A percentile compares a stretch with the other conserved stretches of the same genome.
Conservation (phyloP, 2,329 filamentous ascomycete genomes). For the Nothophoma quercina region DNA sequence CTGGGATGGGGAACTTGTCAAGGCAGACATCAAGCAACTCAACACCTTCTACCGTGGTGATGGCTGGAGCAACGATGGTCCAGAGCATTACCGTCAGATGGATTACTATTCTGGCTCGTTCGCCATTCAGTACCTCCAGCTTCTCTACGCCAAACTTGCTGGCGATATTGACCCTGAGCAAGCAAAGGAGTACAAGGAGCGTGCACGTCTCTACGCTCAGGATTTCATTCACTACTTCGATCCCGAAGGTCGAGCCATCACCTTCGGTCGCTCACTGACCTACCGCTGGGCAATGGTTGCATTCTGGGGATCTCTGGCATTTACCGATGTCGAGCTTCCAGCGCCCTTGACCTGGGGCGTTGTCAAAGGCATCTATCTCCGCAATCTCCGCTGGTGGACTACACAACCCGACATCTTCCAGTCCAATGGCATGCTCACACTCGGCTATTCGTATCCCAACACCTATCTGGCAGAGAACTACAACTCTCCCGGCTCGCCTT, state of each 20-base stretch:
- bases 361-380: slow-evolving; percentile 76
- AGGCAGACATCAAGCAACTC: slow-evolving; percentile 78
- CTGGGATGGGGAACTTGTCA: slow-evolving; percentile 73
- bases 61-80: slow-evolving; percentile 84
- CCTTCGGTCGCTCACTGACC: slow-evolving; percentile 78
- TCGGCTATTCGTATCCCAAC: slow-evolving; percentile 81
- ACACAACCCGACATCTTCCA: slow-evolving; percentile 78
- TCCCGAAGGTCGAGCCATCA: slow-evolving; percentile 72
- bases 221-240: slow-evolving; percentile 82
- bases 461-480: slow-evolving; percentile 86
- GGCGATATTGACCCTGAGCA: slow-evolving; percentile 69
- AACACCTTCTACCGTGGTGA: slow-evolving; percentile 83
- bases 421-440: slow-evolving; percentile 74
- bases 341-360: slow-evolving; percentile 78
- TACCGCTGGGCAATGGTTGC: slow-evolving; percentile 88
- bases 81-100: slow-evolving; percentile 81
- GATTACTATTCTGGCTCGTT: slow-evolving; percentile 86
- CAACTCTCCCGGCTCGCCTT: slow-evolving; percentile 75
- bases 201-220: slow-evolving; percentile 71
- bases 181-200: slow-evolving; percentile 72
- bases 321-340: slow-evolving; percentile 76
- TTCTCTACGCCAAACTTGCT: slow-evolving; percentile 77
- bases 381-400: slow-evolving; percentile 82
- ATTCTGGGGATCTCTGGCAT: slow-evolving; percentile 81
- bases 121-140: slow-evolving; percentile 80